These are phyloP conservation scores for Medicago lupulina DNA, from an alignment of 306 rosid genomes.

Conservation along the genomic window DNA sequence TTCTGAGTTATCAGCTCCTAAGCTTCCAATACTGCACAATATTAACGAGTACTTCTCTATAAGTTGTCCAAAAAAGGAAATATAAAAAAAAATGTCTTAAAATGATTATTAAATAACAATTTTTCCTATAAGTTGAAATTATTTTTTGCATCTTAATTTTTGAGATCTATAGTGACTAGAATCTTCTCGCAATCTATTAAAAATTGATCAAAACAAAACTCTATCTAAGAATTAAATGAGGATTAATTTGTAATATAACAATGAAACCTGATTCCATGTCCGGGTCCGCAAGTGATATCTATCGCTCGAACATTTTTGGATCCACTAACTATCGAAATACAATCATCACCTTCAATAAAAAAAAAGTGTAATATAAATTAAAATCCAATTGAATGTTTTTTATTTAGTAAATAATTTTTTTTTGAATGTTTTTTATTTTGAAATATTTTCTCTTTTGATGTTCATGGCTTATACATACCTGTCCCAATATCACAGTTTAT, in stretches of 20 bases:
- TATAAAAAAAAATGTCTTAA: not conserved
- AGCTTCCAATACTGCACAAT: constrained; percentile 77
- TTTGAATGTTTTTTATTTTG: too few relatives aligned
- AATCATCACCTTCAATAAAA: constrained; percentile 76
- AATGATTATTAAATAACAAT: not conserved
- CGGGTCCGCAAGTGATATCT: constrained; percentile 85
- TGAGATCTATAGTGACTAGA: too few relatives aligned
- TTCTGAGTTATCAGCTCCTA: constrained; percentile 70
- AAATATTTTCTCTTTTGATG: not conserved
- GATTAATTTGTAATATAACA: not conserved
- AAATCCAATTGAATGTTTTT: not conserved
- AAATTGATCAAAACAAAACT: not conserved
- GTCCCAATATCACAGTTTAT: constrained; percentile 61
- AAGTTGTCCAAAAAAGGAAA: not conserved
- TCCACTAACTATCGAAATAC: constrained; percentile 86
- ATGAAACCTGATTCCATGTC: constrained; percentile 90
- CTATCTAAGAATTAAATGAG: not conserved
- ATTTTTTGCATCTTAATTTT: too few relatives aligned
- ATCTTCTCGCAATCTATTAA: too few relatives aligned
- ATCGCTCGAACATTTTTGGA: constrained; percentile 63
- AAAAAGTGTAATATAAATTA: not conserved
- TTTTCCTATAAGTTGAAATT: too few relatives aligned
- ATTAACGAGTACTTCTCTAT: not conserved
- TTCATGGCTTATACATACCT: constrained; percentile 47
- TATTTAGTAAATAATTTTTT: too few relatives aligned